Base-by-base conservation (phyloP, 2,329 filamentous ascomycete species). In the Cladosporium sp. region DNA sequence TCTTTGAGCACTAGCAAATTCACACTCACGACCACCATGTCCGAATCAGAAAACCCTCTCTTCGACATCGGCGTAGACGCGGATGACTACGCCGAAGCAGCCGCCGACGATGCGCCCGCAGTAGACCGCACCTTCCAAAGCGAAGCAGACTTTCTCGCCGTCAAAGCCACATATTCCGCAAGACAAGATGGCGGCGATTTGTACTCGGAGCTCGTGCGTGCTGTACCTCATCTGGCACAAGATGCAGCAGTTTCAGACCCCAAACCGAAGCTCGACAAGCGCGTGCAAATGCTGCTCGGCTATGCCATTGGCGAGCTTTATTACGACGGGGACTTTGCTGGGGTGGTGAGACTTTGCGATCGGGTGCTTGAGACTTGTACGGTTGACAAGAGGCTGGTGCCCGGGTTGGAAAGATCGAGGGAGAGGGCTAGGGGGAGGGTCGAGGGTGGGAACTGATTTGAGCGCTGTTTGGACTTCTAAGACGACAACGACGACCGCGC, bases 221-320 rank as follows among this genome's bases (percentile, higher is more conserved):
- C 64, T n/a, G 65, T 74, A 3, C 70, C 70, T 25, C 58, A 34
- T 3, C 59, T 76, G 32, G 21, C 30, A 16, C 10, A 39, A 23
- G 43, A 32, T 7, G 51, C 51, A 13, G 34, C 28, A 3, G 34
- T 21, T 18, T 46, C 60, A 3, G 51, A 26, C n/a, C 32, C 28
- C n/a, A 70, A 71, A 23, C 48, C 67, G 3, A 70, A 67, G 51
- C 66, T 76, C 43, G 65, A 69, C 53, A 77, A 75, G 67, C 72
- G 71, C 43, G 70, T 75, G 1, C 65, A 72, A 10, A 69, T 72
- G 51, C 64, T 76, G 65, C 80, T 86, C 51, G 76, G 78, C 34
- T 83, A 83, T 8, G 87, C 88, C 61, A 75, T 88, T 30, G 80
- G 83, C 11, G 82, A 89, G 57, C 86, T 89, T 79, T 83, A 83